Evolutionary conservation across 768 basidiomycete genomes (phyloP).

Genomic region (Grammothele lineata): DNA sequence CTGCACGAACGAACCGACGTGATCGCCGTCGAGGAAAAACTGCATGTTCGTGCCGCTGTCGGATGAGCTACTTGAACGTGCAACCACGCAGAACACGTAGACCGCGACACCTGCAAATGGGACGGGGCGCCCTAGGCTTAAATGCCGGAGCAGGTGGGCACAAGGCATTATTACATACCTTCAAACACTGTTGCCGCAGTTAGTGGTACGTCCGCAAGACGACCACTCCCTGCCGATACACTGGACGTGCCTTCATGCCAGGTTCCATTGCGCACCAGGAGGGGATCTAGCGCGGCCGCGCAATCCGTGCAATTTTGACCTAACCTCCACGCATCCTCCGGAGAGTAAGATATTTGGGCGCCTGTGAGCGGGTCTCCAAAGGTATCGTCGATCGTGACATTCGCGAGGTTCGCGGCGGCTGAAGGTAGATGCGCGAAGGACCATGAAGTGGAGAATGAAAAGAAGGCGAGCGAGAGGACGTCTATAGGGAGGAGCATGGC

Average conservation of each 20-base stretch:
- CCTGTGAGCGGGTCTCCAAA: constrained; percentile 29
- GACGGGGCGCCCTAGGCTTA: background rate
- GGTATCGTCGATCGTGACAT: constrained; percentile 42
- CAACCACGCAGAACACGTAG: constrained; percentile 38
- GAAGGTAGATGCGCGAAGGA: background rate
- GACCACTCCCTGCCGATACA: constrained; percentile 8
- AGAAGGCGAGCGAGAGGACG: constrained; percentile 3
- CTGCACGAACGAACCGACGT: constrained; percentile 26
- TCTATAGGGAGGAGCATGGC: constrained; percentile 4
- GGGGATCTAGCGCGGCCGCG: constrained; percentile 21
- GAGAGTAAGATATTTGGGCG: constrained; percentile 29
- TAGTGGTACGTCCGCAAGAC: constrained; percentile 15
- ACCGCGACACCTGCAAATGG: constrained; percentile 35
- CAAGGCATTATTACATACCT: constrained; percentile 23
- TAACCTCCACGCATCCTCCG: constrained; percentile 30
- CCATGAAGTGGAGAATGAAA: background rate
- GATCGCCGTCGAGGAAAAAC: constrained; percentile 34
- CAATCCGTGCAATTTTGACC: constrained; percentile 26
- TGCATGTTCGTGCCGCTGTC: constrained; percentile 31
- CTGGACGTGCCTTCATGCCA: constrained; percentile 30
- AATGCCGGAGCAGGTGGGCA: background rate
- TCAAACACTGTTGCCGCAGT: constrained; percentile 31
- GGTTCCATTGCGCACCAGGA: constrained; percentile 21
- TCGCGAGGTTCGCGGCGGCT: constrained; percentile 24
- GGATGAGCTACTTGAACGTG: constrained; percentile 22